Percentiles rank a stretch among this genome's conserved stretches.
Evolutionary conservation across 1,139 yeast genomes (phyloP).

Genomic region (Meyerozyma smithsonii): DNA sequence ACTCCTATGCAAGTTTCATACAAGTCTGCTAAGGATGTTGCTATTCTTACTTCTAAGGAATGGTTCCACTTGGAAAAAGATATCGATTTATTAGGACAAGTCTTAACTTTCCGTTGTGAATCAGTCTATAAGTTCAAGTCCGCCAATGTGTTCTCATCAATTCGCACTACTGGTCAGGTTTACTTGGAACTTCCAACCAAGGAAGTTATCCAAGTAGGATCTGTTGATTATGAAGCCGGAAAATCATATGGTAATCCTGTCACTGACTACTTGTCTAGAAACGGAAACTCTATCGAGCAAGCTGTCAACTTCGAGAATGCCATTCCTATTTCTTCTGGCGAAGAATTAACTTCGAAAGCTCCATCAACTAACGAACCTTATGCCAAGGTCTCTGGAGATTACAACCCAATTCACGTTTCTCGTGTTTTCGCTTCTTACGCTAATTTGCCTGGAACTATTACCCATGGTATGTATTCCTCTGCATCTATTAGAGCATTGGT

Average conservation of each 20-base stretch:
- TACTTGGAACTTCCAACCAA: constrained; percentile 87
- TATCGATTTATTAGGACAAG: constrained; percentile 69
- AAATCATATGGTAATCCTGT: constrained; percentile 97
- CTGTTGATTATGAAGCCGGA: constrained; percentile 86
- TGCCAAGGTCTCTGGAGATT: constrained; percentile 97
- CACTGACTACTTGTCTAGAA: constrained; percentile 84
- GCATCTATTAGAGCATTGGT: constrained; percentile 93
- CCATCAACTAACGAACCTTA: constrained; percentile 91
- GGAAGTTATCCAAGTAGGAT: constrained; percentile 84
- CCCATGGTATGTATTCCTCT: constrained; percentile 98
- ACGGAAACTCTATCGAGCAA: constrained; percentile 92
- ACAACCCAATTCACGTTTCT: constrained; percentile 96
- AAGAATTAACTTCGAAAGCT: constrained; percentile 67
- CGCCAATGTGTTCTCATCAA: constrained; percentile 71
- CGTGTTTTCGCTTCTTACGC: constrained; percentile 94
- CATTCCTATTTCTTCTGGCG: constrained; percentile 80
- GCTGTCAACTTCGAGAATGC: constrained; percentile 86
- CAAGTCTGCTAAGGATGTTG: constrained; percentile 80
- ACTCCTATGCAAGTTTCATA: constrained; percentile 79
- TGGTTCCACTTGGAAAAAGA: constrained; percentile 87
- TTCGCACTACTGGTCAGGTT: constrained; percentile 80
- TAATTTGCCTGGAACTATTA: constrained; percentile 91
- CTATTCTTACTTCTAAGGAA: constrained; percentile 90
- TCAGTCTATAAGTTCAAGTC: constrained; percentile 80
- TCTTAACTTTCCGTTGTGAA: constrained; percentile 84